phyloP scores from a whole-genome alignment of 257 asterid species.

The Solanum ossicruentum region DNA sequence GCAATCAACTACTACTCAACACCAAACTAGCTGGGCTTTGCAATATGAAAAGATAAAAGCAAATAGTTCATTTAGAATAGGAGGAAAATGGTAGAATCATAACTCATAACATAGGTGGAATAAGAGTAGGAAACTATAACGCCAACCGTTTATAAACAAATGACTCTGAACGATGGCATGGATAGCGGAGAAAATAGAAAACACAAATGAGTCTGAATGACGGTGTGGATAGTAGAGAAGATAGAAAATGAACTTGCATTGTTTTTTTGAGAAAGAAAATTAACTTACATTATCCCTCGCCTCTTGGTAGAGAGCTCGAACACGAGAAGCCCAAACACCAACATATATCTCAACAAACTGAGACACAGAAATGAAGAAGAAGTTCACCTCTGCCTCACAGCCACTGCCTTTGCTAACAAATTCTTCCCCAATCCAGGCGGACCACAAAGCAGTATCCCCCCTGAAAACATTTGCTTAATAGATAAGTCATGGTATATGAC shows the following conservation, averaged over 20 bases:
- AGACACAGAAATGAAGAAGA: conserved; percentile 97
- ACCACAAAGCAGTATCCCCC: conserved; percentile 97
- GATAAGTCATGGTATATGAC: conserved; percentile 1
- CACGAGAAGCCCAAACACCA: conserved; percentile 99
- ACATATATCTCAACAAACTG: conserved; percentile 96
- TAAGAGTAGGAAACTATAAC: not conserved
- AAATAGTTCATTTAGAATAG: not conserved
- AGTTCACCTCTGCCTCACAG: conserved; percentile 98
- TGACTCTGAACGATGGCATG: not conserved
- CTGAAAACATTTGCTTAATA: conserved; percentile 26
- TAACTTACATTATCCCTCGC: conserved; percentile 78
- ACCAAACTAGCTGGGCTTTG: not conserved
- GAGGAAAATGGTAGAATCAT: not conserved
- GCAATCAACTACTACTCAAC: not conserved
- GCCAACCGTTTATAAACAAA: not conserved
- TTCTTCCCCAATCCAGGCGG: conserved; percentile 99
- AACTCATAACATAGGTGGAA: not conserved
- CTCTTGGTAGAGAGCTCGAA: conserved; percentile 93
- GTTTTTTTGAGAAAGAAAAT: conserved; percentile 11
- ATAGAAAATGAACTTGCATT: conserved; percentile 1
- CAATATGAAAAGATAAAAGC: not conserved
- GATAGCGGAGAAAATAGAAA: not conserved
- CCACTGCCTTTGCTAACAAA: conserved; percentile 91
- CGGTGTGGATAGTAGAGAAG: not conserved
- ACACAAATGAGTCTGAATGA: not conserved